Conservation (phyloP, 2,329 filamentous ascomycete genomes). For the Geosmithia putterillii region DNA sequence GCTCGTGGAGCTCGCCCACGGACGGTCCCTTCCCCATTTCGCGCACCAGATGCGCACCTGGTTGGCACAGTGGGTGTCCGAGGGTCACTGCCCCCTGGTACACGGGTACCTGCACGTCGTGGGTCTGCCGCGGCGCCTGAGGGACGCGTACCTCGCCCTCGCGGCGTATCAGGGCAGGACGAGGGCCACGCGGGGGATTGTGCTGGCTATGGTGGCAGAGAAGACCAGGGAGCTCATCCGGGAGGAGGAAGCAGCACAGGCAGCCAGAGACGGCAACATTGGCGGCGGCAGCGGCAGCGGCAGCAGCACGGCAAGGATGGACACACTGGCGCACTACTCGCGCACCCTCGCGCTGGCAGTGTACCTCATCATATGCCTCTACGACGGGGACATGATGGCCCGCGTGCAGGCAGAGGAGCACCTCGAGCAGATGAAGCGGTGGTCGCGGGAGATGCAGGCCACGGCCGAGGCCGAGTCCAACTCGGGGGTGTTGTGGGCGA, state of each 20-base stretch:
- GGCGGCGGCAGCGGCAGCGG: not conserved
- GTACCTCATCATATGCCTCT: slow-evolving; percentile 3
- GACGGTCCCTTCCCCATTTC: not conserved
- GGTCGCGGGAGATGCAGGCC: slow-evolving; percentile 1
- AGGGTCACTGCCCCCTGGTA: not conserved
- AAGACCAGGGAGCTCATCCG: not conserved
- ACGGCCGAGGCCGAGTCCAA: not conserved
- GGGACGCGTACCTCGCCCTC: not conserved
- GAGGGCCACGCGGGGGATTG: not conserved
- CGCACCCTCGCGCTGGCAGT: slow-evolving; percentile 1
- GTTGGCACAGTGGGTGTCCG: not conserved
- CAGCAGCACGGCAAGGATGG: not conserved
- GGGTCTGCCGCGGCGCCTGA: not conserved
- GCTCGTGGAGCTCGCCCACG: not conserved
- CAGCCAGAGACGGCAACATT: too few relatives aligned
- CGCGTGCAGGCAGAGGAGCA: slow-evolving; percentile 1
- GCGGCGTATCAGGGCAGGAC: not conserved
- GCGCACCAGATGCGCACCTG: not conserved
- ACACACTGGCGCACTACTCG: not conserved
- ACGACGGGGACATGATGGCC: slow-evolving; percentile 4
- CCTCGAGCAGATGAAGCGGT: not conserved
- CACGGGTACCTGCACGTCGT: not conserved
- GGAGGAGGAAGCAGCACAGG: not conserved
- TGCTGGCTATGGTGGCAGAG: not conserved
- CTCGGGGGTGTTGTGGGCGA: not conserved